Conservation (phyloP, 2,329 filamentous ascomycete species). For the Ophiostoma fasciatum region DNA sequence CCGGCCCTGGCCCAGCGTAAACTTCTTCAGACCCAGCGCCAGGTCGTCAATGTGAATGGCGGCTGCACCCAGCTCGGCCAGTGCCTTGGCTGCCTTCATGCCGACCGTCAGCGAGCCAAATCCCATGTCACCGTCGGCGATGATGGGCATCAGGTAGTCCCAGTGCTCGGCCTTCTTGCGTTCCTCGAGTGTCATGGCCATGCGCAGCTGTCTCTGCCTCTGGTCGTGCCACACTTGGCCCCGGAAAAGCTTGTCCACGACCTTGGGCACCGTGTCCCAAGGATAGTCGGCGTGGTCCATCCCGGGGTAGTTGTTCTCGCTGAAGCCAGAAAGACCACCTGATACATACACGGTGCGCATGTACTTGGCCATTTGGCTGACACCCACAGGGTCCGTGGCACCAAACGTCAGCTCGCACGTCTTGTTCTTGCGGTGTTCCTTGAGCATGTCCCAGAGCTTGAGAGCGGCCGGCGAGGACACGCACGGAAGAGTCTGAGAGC, state of each 20-base stretch:
- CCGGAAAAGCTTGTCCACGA: slow-evolving; percentile 25
- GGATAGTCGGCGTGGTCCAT: slow-evolving; percentile 28
- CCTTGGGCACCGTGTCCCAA: slow-evolving; percentile 25
- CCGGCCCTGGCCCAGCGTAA: no score
- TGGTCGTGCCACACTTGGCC: slow-evolving; percentile 25
- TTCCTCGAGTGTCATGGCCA: no score
- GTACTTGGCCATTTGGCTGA: slow-evolving; percentile 23
- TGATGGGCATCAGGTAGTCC: no score
- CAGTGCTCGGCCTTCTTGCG: no score
- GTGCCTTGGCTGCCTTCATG: no score
- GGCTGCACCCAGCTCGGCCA: no score
- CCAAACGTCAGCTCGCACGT: slow-evolving; percentile 24
- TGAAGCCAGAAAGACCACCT: slow-evolving; percentile 24
- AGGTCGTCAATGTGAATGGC: no score
- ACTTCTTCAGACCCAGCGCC: no score
- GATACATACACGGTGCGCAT: slow-evolving; percentile 26
- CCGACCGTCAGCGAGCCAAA: no score
- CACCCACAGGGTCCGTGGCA: slow-evolving; percentile 21
- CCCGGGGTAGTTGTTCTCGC: slow-evolving; percentile 21
- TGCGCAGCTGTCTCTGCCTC: no score
- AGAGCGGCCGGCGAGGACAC: slow-evolving; percentile 1
- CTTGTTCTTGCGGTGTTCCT: slow-evolving; percentile 19
- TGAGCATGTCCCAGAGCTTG: slow-evolving; percentile 23
- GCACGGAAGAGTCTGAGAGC: slow-evolving; percentile 1
- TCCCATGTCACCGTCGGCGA: no score